Base-by-base conservation (phyloP, 1,139 yeast genomes). In the Yamadazyma pseudoaaseri region DNA sequence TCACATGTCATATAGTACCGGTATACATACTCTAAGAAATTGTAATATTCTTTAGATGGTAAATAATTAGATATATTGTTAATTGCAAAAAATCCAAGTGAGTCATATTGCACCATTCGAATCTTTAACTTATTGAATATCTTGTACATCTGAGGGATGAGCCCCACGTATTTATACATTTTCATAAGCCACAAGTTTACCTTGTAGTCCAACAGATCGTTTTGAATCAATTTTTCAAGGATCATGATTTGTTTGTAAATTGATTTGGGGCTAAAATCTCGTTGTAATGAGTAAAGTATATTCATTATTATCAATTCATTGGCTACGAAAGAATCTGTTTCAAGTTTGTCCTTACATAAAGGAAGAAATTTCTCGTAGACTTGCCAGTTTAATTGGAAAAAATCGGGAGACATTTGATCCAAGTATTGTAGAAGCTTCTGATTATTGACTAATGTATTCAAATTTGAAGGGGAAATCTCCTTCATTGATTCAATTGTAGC, bases 21-120 rank as follows among this genome's bases (percentile, higher is more conserved):
- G 43, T 51, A 68, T 13, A 63, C 54, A 15, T 57, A 49, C 11
- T 65, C 48, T 28, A 65, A 50, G 18, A 49, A 46, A 16, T 53
- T 51, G 26, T 65, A 45, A 27, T 51, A 56, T 9, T 43, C 42
- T 31, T 51, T 52, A 1, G 60, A 47, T 1, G 72, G 70, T 13
- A 40, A 44, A 11, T 51, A 46, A 7, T 27, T 22, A 4, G 43
- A 35, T 6, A 39, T 29, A 0, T 78, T 51, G 31, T 86, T 65
- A 1, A 79, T 67, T 6, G 68, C 52, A 10, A 85, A 52, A 39
- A 71, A 66, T 43, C 83, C 81, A 35, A 89, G 58, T 0, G 92
- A 78, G 51, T 92, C 97, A 42, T 75, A 69, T 56, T 92, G 98
- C 9, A 89, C 60, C 64, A 82, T 82, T 49, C 84, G 86, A 42